These are phyloP conservation scores for Astrothelium macrocarpum DNA, from an alignment of 495 filamentous ascomycete species.

Conservation along the genomic window DNA sequence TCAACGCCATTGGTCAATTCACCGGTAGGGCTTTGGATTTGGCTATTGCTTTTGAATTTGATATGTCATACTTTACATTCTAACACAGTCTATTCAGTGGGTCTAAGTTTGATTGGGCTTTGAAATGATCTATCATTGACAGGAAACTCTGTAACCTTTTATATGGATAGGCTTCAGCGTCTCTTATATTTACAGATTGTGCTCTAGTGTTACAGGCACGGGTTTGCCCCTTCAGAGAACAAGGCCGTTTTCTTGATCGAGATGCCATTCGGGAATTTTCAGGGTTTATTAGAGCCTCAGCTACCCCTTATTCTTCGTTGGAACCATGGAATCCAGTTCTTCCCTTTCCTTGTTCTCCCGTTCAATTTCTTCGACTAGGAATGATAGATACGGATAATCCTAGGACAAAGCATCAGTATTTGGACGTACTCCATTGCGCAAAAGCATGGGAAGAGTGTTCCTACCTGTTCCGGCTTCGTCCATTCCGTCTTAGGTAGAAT, in stretches of 20 bases:
- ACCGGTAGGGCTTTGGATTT: not conserved
- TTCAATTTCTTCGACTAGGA: constrained; percentile 75
- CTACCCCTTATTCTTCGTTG: constrained; percentile 33
- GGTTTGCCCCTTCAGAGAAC: not conserved
- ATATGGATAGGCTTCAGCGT: not conserved
- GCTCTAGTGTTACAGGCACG: not conserved
- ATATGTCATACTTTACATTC: no score
- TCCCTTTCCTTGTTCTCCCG: constrained; percentile 70
- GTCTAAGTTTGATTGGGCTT: no score
- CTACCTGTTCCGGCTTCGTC: constrained; percentile 65
- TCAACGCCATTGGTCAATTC: not conserved
- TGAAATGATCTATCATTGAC: not conserved
- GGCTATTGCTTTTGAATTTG: not conserved
- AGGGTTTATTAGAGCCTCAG: not conserved
- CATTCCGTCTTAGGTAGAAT: constrained; percentile 74
- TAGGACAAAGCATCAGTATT: constrained; percentile 29
- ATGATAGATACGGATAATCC: constrained; percentile 69
- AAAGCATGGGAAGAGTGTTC: constrained; percentile 24
- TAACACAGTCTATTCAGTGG: no score
- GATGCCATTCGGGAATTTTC: not conserved
- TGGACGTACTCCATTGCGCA: not conserved
- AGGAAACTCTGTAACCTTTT: not conserved
- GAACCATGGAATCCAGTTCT: constrained; percentile 71
- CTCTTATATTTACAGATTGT: constrained; percentile 2
- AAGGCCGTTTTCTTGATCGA: not conserved